These are phyloP conservation scores for Albophoma yamanashiensis DNA, from an alignment of 2,329 filamentous ascomycete species.

Conservation along the genomic window DNA sequence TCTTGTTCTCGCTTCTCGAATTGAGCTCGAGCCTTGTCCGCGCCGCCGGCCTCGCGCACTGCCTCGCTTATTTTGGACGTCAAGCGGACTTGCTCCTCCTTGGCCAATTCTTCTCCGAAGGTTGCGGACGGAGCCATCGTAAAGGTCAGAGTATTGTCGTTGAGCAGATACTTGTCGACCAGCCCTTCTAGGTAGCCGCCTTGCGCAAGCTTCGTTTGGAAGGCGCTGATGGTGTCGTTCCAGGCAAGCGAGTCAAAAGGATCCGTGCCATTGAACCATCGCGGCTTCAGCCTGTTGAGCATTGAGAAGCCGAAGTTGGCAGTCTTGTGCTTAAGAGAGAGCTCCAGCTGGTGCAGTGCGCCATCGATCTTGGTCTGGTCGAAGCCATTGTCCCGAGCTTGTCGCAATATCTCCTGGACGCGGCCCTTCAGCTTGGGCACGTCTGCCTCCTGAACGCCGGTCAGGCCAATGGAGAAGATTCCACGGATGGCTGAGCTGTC, in stretches of 20 bases:
- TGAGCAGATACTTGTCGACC: slow-evolving; percentile 82
- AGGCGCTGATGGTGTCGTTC: slow-evolving; percentile 78
- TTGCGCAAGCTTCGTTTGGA: slow-evolving; percentile 65
- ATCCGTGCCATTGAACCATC: slow-evolving; percentile 93
- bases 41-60: slow-evolving; percentile 55
- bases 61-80: slow-evolving; percentile 62
- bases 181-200: slow-evolving; percentile 75
- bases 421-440: slow-evolving; percentile 66
- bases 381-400: slow-evolving; percentile 67
- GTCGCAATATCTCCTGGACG: slow-evolving; percentile 61
- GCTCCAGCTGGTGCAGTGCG: slow-evolving; percentile 84
- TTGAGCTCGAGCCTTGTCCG: slow-evolving; percentile 58
- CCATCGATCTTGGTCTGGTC: slow-evolving; percentile 86
- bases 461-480: slow-evolving; percentile 84
- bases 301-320: slow-evolving; percentile 89
- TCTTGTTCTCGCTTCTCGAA: slow-evolving; percentile 72
- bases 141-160: slow-evolving; percentile 78
- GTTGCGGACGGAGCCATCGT: slow-evolving; percentile 82
- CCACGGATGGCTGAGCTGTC: slow-evolving; percentile 67
- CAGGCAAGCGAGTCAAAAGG: slow-evolving; percentile 85
- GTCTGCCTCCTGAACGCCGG: slow-evolving; percentile 75
- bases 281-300: slow-evolving; percentile 76
- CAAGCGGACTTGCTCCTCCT: slow-evolving; percentile 69
- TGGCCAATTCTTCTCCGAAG: slow-evolving; percentile 62
- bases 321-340: slow-evolving; percentile 93